Evolutionary conservation across 1,284 basidiomycete genomes (phyloP), one percentile per base, ranked within the genome.

Genomic region (Austropuccinia psidii): DNA sequence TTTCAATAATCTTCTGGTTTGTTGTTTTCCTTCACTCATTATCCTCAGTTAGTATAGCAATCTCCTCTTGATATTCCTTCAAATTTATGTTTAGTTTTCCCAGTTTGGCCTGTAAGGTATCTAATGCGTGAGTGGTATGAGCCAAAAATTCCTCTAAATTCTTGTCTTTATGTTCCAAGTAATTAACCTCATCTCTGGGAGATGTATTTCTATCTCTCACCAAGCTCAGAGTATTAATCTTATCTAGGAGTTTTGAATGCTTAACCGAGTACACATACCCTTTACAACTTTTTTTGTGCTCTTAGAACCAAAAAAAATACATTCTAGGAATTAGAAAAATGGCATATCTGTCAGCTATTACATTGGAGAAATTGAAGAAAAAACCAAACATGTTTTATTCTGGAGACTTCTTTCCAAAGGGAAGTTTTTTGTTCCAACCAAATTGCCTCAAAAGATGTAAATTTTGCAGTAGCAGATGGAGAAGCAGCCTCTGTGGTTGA

Each of bases 131-230:
- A 17, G 85, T 83, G 2, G 89, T 80, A 6, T 64, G 37, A 13
- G 55, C 41, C 7, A 81, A 77, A 52, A 78, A 77, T 45, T 84
- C 79, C 75, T 86, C 85, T 8, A 93, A 83, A 77, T 86, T 87
- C 21, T 76, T 66, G 19, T 79, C 77, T 72, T 91, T 89, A 61
- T 91, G 83, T 47, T 87, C 86, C 57, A 85, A 83, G 11, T 87
- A 84, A 57, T 87, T 87, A 74, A 85, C 87, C 74, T 92, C 90
- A 41, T 89, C 84, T 62, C 91, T 87, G 1, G 95, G 84, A 1
- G 90, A 92, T 0, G 87, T 86, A 77, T 94, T 93, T 82, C 90
- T 93, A 82, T 95, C 92, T 52, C 91, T 87, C 7, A 94, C 84
- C 69, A 93, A 86, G 75, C 90, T 91, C 74, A 93, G 84, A 78